These are phyloP conservation scores for Chaetomium cochliodes DNA, from an alignment of 495 filamentous ascomycete genomes.

Conservation along the genomic window DNA sequence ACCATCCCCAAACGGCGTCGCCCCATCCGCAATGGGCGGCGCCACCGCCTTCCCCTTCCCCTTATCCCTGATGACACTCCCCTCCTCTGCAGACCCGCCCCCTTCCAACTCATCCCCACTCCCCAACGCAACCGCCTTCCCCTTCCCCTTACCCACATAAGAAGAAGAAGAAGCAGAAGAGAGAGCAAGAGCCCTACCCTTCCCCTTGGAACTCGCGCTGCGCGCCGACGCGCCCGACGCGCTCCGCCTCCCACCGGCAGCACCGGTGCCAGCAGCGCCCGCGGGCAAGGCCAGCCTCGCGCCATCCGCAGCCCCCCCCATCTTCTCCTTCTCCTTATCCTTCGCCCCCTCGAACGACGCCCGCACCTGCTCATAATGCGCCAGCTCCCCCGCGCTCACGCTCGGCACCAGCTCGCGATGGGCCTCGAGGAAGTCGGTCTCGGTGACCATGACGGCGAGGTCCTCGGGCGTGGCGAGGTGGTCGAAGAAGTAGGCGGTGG, in stretches of 20 bases:
- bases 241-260: conserved; percentile 18
- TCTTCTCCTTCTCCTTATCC: conserved; percentile 68
- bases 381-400: conserved; percentile 88
- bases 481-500: conserved; percentile 92
- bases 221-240: conserved; percentile 24
- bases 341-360: conserved; percentile 67
- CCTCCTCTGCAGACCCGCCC: conserved; percentile 11
- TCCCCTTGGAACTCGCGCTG: conserved; percentile 49
- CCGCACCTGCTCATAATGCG: conserved; percentile 85
- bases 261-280: conserved; percentile 7
- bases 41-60: conserved; percentile 53
- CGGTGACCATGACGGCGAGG: conserved; percentile 78
- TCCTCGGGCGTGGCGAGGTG: conserved; percentile 81
- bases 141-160: conserved; percentile 49
- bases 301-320: not conserved
- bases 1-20: conserved; percentile 29
- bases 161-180: too few species aligned
- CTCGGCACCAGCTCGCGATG: conserved; percentile 83
- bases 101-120: conserved; percentile 21
- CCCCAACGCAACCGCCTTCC: conserved; percentile 32
- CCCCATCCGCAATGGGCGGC: conserved; percentile 4
- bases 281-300: conserved; percentile 14
- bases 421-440: conserved; percentile 80
- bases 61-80: conserved; percentile 31
- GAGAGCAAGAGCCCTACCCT: conserved; percentile 41